A percentile compares a stretch with the other conserved stretches of the same genome.
Evolutionary conservation across 805 yeast species (phyloP).

Genomic region (Lipomyces anomalus): DNA sequence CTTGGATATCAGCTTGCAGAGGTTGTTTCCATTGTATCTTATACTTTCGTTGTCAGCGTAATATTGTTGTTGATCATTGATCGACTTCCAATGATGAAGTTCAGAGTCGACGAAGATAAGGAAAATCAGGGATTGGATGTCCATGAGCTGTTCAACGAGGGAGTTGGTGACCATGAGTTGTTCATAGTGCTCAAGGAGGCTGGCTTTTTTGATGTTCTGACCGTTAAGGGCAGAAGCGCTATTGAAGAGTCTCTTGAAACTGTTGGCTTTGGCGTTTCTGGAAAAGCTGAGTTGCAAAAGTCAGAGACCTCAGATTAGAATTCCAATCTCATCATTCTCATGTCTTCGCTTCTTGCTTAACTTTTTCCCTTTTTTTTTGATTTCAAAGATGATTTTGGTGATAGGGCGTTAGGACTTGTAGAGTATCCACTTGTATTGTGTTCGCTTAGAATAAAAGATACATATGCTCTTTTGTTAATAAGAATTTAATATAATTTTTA

Average conservation of each 20-base stretch:
- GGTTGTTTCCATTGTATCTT: slow-evolving; percentile 58
- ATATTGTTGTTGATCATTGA: slow-evolving; percentile 62
- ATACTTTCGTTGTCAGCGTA: slow-evolving; percentile 71
- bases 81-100: slow-evolving; percentile 70
- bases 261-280: background rate
- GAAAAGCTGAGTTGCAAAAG: no score
- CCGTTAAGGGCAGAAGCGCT: background rate
- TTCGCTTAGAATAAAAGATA: no score
- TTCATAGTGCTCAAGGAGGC: slow-evolving; percentile 15
- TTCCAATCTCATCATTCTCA: no score
- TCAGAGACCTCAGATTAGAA: no score
- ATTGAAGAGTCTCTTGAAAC: background rate
- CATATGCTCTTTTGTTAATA: no score
- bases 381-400: no score
- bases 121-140: slow-evolving; percentile 85
- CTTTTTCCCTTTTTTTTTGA: no score
- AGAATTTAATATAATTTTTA: no score
- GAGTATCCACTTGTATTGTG: no score
- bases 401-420: no score
- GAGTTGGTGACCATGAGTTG: slow-evolving; percentile 23
- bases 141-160: slow-evolving; percentile 20
- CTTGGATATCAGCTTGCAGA: slow-evolving; percentile 87
- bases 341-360: no score
- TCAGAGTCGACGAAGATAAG: slow-evolving; percentile 79
- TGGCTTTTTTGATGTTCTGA: slow-evolving; percentile 7